These are phyloP conservation scores for Fibroporia radiculosa DNA, from an alignment of 768 basidiomycete species.

Conservation along the genomic window DNA sequence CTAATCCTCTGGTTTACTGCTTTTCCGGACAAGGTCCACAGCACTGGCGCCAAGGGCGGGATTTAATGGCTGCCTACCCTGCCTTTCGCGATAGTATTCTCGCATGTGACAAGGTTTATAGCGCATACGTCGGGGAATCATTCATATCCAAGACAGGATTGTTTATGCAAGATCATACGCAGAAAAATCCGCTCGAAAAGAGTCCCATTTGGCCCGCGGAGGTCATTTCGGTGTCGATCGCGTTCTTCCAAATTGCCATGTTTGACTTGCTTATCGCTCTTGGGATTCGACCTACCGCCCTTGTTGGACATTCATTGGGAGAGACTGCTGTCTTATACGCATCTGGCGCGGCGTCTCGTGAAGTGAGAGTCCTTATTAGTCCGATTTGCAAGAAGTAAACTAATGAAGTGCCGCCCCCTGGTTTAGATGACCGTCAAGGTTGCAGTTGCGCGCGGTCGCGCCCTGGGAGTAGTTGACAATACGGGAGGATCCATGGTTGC, in stretches of 20 bases:
- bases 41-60: conserved; percentile 25
- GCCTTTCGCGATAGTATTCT: conserved; percentile 31
- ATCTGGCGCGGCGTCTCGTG: conserved; percentile 32
- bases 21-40: conserved; percentile 35
- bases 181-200: background rate
- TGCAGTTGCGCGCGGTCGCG: conserved; percentile 32
- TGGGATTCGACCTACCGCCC: conserved; percentile 28
- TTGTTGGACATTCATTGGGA: conserved; percentile 42
- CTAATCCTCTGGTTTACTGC: conserved; percentile 27
- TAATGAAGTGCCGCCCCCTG: background rate
- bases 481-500: conserved; percentile 37
- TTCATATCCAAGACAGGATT: conserved; percentile 30
- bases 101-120: conserved; percentile 29
- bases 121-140: conserved; percentile 25
- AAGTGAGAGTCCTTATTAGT: background rate
- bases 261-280: conserved; percentile 31
- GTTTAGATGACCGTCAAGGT: conserved; percentile 31
- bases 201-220: conserved; percentile 22
- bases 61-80: conserved; percentile 25
- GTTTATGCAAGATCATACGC: conserved; percentile 18
- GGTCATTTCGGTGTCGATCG: conserved; percentile 31
- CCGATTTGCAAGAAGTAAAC: background rate
- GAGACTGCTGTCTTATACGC: conserved; percentile 37
- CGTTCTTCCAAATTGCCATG: conserved; percentile 39
- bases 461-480: conserved; percentile 26